phyloP scores from a whole-genome alignment of 345 rosid genomes.

The Euclidium syriacum region DNA sequence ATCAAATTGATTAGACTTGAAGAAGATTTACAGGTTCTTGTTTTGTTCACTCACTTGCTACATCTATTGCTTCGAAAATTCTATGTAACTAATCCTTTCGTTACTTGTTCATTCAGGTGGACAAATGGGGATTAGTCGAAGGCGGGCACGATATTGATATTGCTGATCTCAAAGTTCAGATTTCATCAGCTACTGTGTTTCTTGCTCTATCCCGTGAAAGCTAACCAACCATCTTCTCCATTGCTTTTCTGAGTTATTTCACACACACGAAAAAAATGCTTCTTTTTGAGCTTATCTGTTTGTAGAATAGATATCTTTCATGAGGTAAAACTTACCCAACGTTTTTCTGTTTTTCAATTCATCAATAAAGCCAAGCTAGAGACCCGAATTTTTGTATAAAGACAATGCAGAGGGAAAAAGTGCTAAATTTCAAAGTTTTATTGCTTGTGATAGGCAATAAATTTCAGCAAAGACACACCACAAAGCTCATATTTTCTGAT shows the following conservation, averaged over 20 bases:
- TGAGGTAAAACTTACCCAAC: neutral
- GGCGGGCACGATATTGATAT: slow-evolving; percentile 93
- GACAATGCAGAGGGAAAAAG: neutral
- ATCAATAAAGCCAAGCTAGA: neutral
- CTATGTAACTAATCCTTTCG: slow-evolving; percentile 2
- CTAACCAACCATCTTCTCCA: slow-evolving; percentile 13
- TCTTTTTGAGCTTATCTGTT: slow-evolving; percentile 6
- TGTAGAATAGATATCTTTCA: slow-evolving; percentile 10
- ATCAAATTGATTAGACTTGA: slow-evolving; percentile 84
- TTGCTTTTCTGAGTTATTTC: neutral
- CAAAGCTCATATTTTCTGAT: neutral
- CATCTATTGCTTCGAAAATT: neutral
- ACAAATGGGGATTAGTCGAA: slow-evolving; percentile 94
- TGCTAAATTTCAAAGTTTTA: neutral
- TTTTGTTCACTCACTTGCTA: neutral
- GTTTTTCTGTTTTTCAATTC: neutral
- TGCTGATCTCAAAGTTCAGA: slow-evolving; percentile 90
- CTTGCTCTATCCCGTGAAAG: slow-evolving; percentile 64
- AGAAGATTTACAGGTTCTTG: slow-evolving; percentile 87
- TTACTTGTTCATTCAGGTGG: slow-evolving; percentile 51
- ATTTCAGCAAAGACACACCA: neutral
- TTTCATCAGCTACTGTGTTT: slow-evolving; percentile 80
- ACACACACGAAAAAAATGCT: neutral
- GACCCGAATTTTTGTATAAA: neutral
- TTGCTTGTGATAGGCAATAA: neutral